Evolutionary conservation across 140 eudicot species (phyloP), one percentile per base, ranked within the genome.

Genomic region (Anethum foeniculum): DNA sequence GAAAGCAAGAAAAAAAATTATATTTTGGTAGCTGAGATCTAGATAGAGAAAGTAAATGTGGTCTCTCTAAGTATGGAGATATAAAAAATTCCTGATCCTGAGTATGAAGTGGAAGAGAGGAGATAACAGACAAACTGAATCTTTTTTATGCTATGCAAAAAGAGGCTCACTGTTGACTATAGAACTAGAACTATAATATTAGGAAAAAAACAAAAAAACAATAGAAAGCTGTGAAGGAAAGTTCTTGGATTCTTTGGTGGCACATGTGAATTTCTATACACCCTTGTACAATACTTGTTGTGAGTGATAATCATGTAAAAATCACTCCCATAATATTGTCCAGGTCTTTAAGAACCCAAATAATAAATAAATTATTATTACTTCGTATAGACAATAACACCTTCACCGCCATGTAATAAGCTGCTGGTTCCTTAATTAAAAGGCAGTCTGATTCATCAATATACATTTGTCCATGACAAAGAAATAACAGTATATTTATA

Each of bases 111-210:
- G 77, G 23, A 39, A n/a, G 43, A 21, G 25, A 71, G 76, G 49
- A 73, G 54, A 41, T 73, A 4, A 21, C 32, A 39, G 52, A 73
- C 30, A 39, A 73, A 41, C 77, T 73, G 77, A 73, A 73, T 73
- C 77, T 73, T 41, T 34, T 69, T 2, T 62, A 62, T 62, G 18
- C 71, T 71, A 27, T 36, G 28, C 49, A 71, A 47, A 44, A 44
- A 44, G 23, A 7, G 47, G 27, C 76, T 38, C 47, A 16, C 6
- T 38, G 15, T 38, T 71, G 76, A 71, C 76, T 6, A 23, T 36
- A 36, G 48, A 71, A 71, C 46, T 36, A 36, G 48, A 71, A 71
- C 46, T 71, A 39, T 9, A 71, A 36, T 34, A 71, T 36, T 71
- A 36, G 34, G 28, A n/a, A 2, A 25, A 58, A 58, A 60, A 60